Conservation (phyloP, 352 stramenopile species). For the Achlya hypogyna region DNA sequence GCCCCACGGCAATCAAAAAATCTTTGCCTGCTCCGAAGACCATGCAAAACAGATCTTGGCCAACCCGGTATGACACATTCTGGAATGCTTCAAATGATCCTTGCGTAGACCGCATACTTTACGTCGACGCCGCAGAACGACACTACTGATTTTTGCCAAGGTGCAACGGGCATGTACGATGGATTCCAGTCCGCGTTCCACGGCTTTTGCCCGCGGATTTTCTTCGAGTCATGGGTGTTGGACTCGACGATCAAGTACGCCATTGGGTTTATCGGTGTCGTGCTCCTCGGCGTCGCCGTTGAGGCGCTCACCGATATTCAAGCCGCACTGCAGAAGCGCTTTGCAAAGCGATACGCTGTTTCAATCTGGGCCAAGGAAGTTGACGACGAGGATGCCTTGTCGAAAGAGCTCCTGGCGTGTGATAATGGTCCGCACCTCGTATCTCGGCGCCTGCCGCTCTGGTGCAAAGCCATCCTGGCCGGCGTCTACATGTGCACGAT, state of each 20-base stretch:
- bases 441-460: slow-evolving; percentile 32
- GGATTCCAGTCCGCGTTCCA: slow-evolving; percentile 61
- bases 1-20: slow-evolving; percentile 53
- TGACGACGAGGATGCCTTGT: not conserved
- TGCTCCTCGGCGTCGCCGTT: slow-evolving; percentile 50
- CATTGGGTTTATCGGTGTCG: slow-evolving; percentile 53
- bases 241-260: slow-evolving; percentile 59
- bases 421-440: not conserved
- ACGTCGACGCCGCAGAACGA: not conserved
- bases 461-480: slow-evolving; percentile 53
- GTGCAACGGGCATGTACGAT: slow-evolving; percentile 51
- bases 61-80: slow-evolving; percentile 27
- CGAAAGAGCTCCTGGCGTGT: slow-evolving; percentile 18
- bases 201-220: slow-evolving; percentile 49
- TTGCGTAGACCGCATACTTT: not conserved
- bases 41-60: slow-evolving; percentile 43
- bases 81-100: not conserved
- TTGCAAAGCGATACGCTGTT: slow-evolving; percentile 27
- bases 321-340: slow-evolving; percentile 30
- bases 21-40: slow-evolving; percentile 58
- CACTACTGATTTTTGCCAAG: slow-evolving; percentile 7
- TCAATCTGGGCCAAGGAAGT: not conserved
- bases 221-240: slow-evolving; percentile 72
- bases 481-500: slow-evolving; percentile 70
- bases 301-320: slow-evolving; percentile 51